Percentiles rank a stretch among this genome's conserved stretches.
These are phyloP conservation scores for Cadophora gregata DNA, from an alignment of 2,329 filamentous ascomycete genomes.

Conservation along the genomic window DNA sequence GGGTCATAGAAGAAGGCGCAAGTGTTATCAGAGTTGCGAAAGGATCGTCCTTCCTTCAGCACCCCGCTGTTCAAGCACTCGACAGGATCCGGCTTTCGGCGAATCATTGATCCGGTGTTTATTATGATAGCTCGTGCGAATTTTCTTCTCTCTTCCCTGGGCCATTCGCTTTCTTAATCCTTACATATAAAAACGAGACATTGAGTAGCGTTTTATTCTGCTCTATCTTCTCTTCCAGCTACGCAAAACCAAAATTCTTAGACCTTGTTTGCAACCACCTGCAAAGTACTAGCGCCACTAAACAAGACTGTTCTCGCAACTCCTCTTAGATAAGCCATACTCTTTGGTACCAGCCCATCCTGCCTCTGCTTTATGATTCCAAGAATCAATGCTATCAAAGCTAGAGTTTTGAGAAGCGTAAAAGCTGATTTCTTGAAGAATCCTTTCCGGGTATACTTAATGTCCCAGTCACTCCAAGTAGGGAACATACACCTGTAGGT, in stretches of 20 bases:
- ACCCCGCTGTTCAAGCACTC: constrained; percentile 2
- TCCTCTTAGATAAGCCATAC: constrained; percentile 10
- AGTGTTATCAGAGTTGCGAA: constrained; percentile 12
- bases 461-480: constrained; percentile 59
- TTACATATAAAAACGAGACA: background rate
- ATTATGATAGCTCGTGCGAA: too few species aligned
- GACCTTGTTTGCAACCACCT: constrained; percentile 24
- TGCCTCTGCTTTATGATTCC: constrained; percentile 16
- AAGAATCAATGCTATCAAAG: constrained; percentile 13
- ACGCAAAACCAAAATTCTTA: background rate
- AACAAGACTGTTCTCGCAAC: constrained; percentile 21
- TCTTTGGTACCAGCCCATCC: background rate
- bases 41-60: background rate
- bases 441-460: constrained; percentile 56
- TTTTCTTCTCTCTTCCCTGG: background rate
- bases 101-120: constrained; percentile 6
- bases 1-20: background rate
- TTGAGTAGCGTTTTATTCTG: background rate
- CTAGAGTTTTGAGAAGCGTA: constrained; percentile 2
- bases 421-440: constrained; percentile 41
- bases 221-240: background rate
- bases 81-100: background rate
- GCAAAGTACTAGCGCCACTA: constrained; percentile 21
- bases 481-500: constrained; percentile 57
- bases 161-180: background rate